Conservation (phyloP, 345 rosid species). For the Cardamine occulta region DNA sequence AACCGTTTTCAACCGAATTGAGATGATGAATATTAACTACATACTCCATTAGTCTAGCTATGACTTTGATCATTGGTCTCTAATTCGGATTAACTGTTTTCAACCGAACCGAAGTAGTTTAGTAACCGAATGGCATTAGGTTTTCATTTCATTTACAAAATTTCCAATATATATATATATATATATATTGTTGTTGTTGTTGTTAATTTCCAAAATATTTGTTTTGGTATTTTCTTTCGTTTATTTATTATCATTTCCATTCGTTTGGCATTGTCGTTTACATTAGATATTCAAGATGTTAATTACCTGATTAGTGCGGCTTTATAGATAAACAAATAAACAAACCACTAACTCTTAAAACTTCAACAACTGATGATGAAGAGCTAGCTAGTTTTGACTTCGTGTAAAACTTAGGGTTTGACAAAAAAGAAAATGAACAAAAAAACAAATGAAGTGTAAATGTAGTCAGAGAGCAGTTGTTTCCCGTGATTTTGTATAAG, state of each 20-base stretch:
- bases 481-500: conserved; percentile 5
- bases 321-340: conserved; percentile 8
- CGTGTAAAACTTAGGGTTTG: conserved; percentile 35
- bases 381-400: conserved; percentile 18
- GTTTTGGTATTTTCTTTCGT: background rate
- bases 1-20: background rate
- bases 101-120: background rate
- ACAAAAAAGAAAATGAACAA: background rate
- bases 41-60: background rate
- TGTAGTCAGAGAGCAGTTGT: conserved; percentile 5
- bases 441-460: conserved; percentile 5
- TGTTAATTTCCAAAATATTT: background rate
- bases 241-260: background rate
- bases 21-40: background rate
- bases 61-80: background rate
- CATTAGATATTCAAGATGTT: conserved; percentile 9
- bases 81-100: background rate
- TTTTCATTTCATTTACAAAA: background rate
- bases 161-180: background rate
- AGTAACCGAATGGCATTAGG: background rate
- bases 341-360: conserved; percentile 1
- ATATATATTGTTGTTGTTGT: too few species aligned
- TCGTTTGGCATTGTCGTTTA: conserved; percentile 2
- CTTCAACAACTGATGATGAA: conserved; percentile 2
- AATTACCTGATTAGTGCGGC: conserved; percentile 9